These are phyloP conservation scores for Aegilops umbellulata DNA, from an alignment of 176 grass and related monocot genomes.

Conservation along the genomic window DNA sequence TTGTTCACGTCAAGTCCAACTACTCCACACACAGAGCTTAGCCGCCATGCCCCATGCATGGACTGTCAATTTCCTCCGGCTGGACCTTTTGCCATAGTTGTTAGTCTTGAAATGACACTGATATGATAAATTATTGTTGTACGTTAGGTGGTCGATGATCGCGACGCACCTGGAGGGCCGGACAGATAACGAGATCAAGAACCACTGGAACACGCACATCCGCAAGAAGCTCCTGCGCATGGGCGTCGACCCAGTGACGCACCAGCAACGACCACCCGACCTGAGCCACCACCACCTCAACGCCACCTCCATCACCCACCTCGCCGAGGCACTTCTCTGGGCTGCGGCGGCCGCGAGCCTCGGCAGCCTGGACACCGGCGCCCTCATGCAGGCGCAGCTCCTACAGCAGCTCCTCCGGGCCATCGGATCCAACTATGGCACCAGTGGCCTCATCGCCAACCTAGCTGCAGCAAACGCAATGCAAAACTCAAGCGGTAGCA, in stretches of 20 bases:
- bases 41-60: no score
- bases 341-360: slow-evolving; percentile 9
- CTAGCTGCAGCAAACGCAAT: background rate
- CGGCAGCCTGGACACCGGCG: background rate
- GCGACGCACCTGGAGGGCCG: slow-evolving; percentile 51
- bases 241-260: slow-evolving; percentile 71
- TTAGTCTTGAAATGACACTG: no score
- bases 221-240: slow-evolving; percentile 63
- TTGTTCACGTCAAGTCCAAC: no score
- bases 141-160: slow-evolving; percentile 66
- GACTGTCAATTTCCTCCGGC: no score
- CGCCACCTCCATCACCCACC: background rate
- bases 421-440: background rate
- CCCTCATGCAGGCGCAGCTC: slow-evolving; percentile 24
- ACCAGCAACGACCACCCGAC: slow-evolving; percentile 33
- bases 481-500: background rate
- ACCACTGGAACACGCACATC: slow-evolving; percentile 69
- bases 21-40: no score
- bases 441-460: background rate
- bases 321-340: background rate
- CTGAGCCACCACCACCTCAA: background rate
- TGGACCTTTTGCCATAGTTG: no score
- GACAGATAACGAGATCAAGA: slow-evolving; percentile 74
- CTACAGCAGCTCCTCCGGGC: slow-evolving; percentile 38
- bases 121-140: background rate